Evolutionary conservation across 2,329 filamentous ascomycete genomes (phyloP).

Genomic region (Botrytis paeoniae): DNA sequence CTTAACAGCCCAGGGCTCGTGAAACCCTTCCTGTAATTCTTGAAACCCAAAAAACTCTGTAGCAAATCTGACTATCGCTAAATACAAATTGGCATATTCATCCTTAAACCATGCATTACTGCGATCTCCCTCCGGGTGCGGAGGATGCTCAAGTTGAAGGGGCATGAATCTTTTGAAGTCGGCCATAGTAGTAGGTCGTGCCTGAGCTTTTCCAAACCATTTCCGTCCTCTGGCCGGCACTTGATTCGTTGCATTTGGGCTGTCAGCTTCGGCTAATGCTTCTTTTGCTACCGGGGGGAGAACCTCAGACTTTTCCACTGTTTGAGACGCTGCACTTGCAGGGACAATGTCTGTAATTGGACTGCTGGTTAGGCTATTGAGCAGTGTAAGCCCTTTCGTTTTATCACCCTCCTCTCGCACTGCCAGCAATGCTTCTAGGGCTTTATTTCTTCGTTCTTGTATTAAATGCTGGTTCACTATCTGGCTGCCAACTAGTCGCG

Average conservation of each 20-base stretch:
- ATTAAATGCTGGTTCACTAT: not conserved
- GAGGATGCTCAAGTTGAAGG: conserved; percentile 21
- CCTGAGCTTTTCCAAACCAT: not conserved
- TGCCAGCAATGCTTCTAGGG: conserved; percentile 1
- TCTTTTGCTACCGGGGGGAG: not conserved
- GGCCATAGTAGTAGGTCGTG: not conserved
- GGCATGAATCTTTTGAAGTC: conserved; percentile 22
- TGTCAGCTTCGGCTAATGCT: not conserved
- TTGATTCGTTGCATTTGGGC: not conserved
- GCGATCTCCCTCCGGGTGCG: conserved; percentile 26
- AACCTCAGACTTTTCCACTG: not conserved
- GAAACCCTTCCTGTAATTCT: conserved; percentile 19
- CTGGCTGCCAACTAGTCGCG: not conserved
- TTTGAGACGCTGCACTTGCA: not conserved
- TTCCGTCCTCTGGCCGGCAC: not conserved
- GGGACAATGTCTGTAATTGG: not conserved
- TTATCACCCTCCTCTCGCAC: not conserved
- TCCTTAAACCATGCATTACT: conserved; percentile 28
- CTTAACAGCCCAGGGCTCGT: conserved; percentile 24
- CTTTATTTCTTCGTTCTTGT: conserved; percentile 1
- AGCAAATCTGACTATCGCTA: conserved; percentile 17
- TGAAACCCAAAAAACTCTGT: conserved; percentile 24
- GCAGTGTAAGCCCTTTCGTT: not conserved
- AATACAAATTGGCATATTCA: conserved; percentile 24
- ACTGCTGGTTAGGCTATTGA: not conserved